These are phyloP conservation scores for Handroanthus guayacan DNA, from an alignment of 257 asterid species.

Conservation along the genomic window DNA sequence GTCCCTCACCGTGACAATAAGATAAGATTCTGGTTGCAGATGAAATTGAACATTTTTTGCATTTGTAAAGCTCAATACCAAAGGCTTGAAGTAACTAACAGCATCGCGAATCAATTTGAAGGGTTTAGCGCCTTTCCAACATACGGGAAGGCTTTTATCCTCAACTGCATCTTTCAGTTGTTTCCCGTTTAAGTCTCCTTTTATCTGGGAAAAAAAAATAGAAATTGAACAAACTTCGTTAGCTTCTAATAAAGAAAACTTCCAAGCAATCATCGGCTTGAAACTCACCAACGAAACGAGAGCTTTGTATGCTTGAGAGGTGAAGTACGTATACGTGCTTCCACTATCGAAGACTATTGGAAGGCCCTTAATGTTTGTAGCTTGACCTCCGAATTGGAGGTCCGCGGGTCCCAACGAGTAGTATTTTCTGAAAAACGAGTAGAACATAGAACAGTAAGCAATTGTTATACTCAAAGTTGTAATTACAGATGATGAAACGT, in stretches of 20 bases:
- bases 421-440: slow-evolving; percentile 49
- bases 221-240: neutral
- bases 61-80: slow-evolving; percentile 60
- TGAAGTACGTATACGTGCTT: slow-evolving; percentile 72
- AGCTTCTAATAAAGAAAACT: slow-evolving; percentile 14
- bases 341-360: slow-evolving; percentile 70
- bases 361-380: slow-evolving; percentile 59
- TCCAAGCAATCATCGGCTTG: neutral
- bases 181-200: slow-evolving; percentile 43
- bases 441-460: slow-evolving; percentile 24
- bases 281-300: slow-evolving; percentile 55
- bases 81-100: slow-evolving; percentile 66
- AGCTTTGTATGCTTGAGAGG: slow-evolving; percentile 54
- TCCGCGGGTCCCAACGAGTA: slow-evolving; percentile 64
- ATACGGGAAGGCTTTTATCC: slow-evolving; percentile 76
- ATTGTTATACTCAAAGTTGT: neutral
- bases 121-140: slow-evolving; percentile 81
- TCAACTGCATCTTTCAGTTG: slow-evolving; percentile 55
- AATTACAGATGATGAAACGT: slow-evolving; percentile 32
- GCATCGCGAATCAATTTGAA: slow-evolving; percentile 70
- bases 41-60: slow-evolving; percentile 60
- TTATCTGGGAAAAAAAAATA: slow-evolving; percentile 51
- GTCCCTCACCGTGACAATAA: slow-evolving; percentile 68
- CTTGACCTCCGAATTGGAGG: slow-evolving; percentile 53
- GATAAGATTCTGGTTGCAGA: slow-evolving; percentile 78